Conservation (phyloP, 257 asterid genomes). For the Catharanthus roseus region DNA sequence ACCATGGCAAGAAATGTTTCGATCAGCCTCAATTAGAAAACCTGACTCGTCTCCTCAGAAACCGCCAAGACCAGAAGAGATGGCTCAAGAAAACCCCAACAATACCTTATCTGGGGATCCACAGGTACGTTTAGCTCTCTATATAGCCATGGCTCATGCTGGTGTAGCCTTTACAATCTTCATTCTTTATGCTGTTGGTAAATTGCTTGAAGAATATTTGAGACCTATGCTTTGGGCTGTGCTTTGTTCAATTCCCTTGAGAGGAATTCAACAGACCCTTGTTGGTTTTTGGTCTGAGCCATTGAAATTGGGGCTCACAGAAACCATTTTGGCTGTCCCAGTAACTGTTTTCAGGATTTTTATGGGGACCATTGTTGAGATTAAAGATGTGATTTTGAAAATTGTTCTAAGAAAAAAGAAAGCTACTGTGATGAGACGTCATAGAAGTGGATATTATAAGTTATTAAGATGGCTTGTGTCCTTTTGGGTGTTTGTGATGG, state of each 20-base stretch:
- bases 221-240: conserved; percentile 93
- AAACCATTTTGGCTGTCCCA: conserved; percentile 77
- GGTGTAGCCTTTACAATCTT: conserved; percentile 65
- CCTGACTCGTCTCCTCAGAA: conserved; percentile 46
- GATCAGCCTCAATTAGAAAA: conserved; percentile 83
- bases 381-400: conserved; percentile 42
- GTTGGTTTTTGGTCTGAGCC: conserved; percentile 92
- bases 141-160: conserved; percentile 97
- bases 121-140: conserved; percentile 92
- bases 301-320: conserved; percentile 74
- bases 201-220: conserved; percentile 70
- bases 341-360: conserved; percentile 69
- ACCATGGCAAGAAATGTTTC: conserved; percentile 95
- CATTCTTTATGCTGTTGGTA: conserved; percentile 64
- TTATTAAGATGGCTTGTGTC: conserved; percentile 81
- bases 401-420: conserved; percentile 48
- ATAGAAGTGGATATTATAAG: conserved; percentile 62
- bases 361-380: conserved; percentile 73
- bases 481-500: conserved; percentile 77
- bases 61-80: conserved; percentile 19
- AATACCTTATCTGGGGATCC: conserved; percentile 54
- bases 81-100: conserved; percentile 9
- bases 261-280: conserved; percentile 84
- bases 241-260: conserved; percentile 82
- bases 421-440: conserved; percentile 29